Conservation (phyloP, 495 filamentous ascomycete species). For the Rostrohypoxylon terebratum region DNA sequence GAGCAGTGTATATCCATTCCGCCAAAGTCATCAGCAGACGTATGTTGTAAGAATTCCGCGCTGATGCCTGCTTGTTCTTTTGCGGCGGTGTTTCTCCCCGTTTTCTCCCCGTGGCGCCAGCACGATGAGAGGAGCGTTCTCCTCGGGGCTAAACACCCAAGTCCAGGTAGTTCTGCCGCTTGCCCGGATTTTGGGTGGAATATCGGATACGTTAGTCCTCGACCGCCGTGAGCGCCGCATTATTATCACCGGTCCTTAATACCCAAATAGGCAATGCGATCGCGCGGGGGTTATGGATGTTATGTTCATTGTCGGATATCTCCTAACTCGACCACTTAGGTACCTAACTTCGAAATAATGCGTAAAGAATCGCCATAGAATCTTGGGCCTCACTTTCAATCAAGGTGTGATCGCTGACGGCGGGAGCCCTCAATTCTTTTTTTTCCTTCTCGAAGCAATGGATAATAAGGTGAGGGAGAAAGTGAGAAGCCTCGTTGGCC, state of each 20-base stretch:
- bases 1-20: constrained; percentile 20
- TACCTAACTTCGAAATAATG: constrained; percentile 26
- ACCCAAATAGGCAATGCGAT: constrained; percentile 34
- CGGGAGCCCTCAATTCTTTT: constrained; percentile 46
- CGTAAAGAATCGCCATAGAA: constrained; percentile 23
- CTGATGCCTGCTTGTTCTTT: constrained; percentile 24
- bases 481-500: constrained; percentile 46
- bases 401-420: background rate
- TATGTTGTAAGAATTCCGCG: background rate
- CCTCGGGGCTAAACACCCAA: constrained; percentile 24
- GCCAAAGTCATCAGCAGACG: constrained; percentile 14
- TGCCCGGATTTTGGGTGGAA: constrained; percentile 5
- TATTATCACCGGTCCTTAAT: constrained; percentile 9
- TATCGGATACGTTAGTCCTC: background rate
- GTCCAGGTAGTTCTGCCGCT: constrained; percentile 2
- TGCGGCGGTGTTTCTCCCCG: constrained; percentile 27
- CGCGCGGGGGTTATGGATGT: constrained; percentile 31
- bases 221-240: constrained; percentile 7
- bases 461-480: constrained; percentile 29
- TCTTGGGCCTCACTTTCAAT: background rate
- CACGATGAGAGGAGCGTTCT: background rate
- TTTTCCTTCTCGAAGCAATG: constrained; percentile 36
- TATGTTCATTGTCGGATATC: constrained; percentile 35
- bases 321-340: constrained; percentile 31
- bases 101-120: constrained; percentile 13